Evolutionary conservation across 139 green algal genomes (phyloP).

Genomic region (Chlorella sp.): DNA sequence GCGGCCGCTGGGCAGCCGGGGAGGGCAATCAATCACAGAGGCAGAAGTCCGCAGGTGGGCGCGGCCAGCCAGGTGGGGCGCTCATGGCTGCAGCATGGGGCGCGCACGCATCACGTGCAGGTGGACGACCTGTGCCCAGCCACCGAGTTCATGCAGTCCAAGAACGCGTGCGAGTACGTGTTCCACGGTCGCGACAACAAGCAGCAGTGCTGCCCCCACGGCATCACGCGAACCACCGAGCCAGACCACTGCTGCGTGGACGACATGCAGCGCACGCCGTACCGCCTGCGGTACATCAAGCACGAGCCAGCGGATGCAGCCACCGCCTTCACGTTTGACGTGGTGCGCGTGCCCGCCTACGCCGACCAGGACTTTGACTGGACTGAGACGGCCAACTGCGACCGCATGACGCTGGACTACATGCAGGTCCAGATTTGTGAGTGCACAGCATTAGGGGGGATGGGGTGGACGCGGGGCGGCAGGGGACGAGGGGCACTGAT

Average conservation of each 20-base stretch:
- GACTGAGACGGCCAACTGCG: conserved; percentile 8
- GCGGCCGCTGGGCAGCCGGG: not conserved
- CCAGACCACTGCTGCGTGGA: conserved; percentile 32
- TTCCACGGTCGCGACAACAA: conserved; percentile 26
- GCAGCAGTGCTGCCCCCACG: conserved; percentile 36
- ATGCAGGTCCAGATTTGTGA: conserved; percentile 27
- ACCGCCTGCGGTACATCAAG: conserved; percentile 19
- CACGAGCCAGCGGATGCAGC: not conserved
- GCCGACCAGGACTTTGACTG: conserved; percentile 13
- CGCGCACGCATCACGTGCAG: not conserved
- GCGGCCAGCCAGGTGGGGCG: too few species aligned
- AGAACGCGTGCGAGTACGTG: conserved; percentile 31
- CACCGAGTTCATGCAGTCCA: conserved; percentile 20
- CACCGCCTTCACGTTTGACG: conserved; percentile 16
- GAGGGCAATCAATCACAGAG: not conserved
- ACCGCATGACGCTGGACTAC: conserved; percentile 35
- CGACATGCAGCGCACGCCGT: conserved; percentile 24
- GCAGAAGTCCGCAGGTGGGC: too few species aligned
- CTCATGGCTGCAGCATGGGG: conserved; percentile 2
- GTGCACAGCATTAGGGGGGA: too few species aligned
- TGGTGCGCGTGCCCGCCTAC: conserved; percentile 7
- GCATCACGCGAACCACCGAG: conserved; percentile 7
- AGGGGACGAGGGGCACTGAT: too few species aligned
- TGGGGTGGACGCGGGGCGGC: too few species aligned
- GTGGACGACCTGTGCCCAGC: conserved; percentile 18